Percentiles rank a stretch among this genome's conserved stretches.
These are phyloP conservation scores for Fusarium foetens DNA, from an alignment of 2,329 filamentous ascomycete genomes.

Conservation along the genomic window DNA sequence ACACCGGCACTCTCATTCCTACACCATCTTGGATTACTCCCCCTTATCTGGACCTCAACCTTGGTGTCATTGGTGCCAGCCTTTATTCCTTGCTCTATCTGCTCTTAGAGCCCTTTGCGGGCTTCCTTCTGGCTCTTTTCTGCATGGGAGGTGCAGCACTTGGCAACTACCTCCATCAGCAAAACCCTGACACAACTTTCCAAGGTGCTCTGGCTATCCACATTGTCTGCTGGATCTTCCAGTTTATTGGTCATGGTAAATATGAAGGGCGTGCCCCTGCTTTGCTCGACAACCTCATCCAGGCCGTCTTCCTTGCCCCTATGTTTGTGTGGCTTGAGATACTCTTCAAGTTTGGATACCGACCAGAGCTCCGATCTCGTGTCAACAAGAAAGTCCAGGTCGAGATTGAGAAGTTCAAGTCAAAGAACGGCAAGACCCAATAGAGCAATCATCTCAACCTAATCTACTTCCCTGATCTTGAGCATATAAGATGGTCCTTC, in stretches of 20 bases:
- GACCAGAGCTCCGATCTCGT: conserved; percentile 84
- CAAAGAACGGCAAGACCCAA: conserved; percentile 63
- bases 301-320: conserved; percentile 91
- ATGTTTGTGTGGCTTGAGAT: conserved; percentile 98
- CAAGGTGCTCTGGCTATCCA: conserved; percentile 73
- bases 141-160: conserved; percentile 80
- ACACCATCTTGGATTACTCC: conserved; percentile 74
- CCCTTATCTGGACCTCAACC: conserved; percentile 73
- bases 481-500: background rate
- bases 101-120: conserved; percentile 93
- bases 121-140: conserved; percentile 78
- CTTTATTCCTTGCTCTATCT: conserved; percentile 85
- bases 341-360: conserved; percentile 89
- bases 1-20: conserved; percentile 70
- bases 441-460: conserved; percentile 43
- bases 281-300: conserved; percentile 88
- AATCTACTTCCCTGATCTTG: background rate
- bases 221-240: conserved; percentile 81
- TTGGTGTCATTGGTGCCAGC: conserved; percentile 71
- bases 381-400: conserved; percentile 79
- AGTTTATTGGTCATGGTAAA: conserved; percentile 90
- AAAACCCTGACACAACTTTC: conserved; percentile 61
- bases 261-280: conserved; percentile 92
- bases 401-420: conserved; percentile 80
- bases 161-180: conserved; percentile 77